Conservation (phyloP, 345 rosid genomes). For the Camelina hispida region DNA sequence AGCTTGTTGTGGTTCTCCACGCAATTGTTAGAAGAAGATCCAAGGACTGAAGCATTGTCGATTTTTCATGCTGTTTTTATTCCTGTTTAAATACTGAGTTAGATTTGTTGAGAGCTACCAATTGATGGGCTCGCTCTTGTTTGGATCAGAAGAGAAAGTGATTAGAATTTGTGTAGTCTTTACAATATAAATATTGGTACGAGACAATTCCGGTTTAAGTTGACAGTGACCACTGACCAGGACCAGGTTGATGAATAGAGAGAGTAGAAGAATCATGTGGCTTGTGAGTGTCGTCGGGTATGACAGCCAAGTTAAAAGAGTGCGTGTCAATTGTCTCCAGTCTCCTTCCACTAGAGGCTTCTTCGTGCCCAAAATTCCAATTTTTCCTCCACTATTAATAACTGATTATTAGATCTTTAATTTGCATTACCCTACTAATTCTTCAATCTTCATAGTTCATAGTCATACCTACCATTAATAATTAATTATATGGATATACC, state of each 20-base stretch:
- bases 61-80: not conserved
- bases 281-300: not conserved
- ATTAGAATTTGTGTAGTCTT: not conserved
- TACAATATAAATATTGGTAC: not conserved
- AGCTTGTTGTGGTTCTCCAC: slow-evolving; percentile 18
- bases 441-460: too few relatives aligned
- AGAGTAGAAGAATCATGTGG: too few relatives aligned
- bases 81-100: not conserved
- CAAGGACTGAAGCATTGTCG: slow-evolving; percentile 17
- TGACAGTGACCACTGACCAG: not conserved
- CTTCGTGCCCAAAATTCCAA: not conserved
- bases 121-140: not conserved
- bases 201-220: not conserved
- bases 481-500: too few relatives aligned
- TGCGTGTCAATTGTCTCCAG: not conserved
- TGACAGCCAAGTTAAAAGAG: not conserved
- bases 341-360: not conserved
- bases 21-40: slow-evolving; percentile 16
- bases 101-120: slow-evolving; percentile 6
- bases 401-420: not conserved
- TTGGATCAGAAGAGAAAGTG: not conserved
- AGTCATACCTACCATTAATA: too few relatives aligned
- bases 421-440: not conserved
- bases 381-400: not conserved
- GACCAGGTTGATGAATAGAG: not conserved